Evolutionary conservation across 345 rosid species (phyloP).

Genomic region (Pugionium cornutum): DNA sequence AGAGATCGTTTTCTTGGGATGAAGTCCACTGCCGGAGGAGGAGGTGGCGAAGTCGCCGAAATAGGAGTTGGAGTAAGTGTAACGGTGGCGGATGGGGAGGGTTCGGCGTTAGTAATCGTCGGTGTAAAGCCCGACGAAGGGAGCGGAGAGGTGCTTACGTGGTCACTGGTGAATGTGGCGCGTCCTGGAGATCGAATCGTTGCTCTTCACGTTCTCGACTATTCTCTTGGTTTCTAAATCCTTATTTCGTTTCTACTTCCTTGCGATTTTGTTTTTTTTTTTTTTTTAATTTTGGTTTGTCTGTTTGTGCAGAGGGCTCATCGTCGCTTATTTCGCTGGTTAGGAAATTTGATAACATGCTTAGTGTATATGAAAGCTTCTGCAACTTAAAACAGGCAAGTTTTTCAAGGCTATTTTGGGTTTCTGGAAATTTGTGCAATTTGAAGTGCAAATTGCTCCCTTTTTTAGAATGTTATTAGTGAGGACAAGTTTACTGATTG

Average conservation of each 20-base stretch:
- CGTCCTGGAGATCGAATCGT: slow-evolving; percentile 78
- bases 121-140: slow-evolving; percentile 73
- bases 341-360: slow-evolving; percentile 71
- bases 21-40: slow-evolving; percentile 39
- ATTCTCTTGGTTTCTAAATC: slow-evolving; percentile 44
- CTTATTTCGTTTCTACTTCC: not conserved
- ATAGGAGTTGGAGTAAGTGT: slow-evolving; percentile 25
- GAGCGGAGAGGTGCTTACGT: slow-evolving; percentile 79
- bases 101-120: slow-evolving; percentile 53
- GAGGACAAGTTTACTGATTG: slow-evolving; percentile 14
- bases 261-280: slow-evolving; percentile 1
- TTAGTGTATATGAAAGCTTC: slow-evolving; percentile 90
- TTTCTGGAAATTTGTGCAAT: not conserved
- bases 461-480: not conserved
- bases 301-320: slow-evolving; percentile 53
- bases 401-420: not conserved
- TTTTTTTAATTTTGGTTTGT: not conserved
- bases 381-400: slow-evolving; percentile 89
- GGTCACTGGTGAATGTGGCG: slow-evolving; percentile 82
- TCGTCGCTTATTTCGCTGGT: slow-evolving; percentile 72
- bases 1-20: slow-evolving; percentile 34
- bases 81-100: slow-evolving; percentile 24
- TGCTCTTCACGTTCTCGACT: slow-evolving; percentile 83
- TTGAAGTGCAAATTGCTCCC: not conserved
- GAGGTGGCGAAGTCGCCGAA: slow-evolving; percentile 25